Conservation (phyloP, 2,329 filamentous ascomycete species). For the Penicillium sp. region DNA sequence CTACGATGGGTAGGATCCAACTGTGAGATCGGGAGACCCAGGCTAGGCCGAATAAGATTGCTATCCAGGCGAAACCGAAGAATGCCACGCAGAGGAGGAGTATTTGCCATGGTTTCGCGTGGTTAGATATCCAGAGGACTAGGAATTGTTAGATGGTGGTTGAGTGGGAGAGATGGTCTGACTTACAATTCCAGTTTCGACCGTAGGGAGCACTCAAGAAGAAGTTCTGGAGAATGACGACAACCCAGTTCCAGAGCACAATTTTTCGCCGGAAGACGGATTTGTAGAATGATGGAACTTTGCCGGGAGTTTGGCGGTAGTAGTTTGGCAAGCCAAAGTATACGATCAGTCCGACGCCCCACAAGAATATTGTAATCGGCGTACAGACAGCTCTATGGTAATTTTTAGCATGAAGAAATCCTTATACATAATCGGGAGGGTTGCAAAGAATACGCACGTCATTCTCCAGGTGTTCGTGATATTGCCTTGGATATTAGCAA, state of each 20-base stretch:
- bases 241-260: slow-evolving; percentile 65
- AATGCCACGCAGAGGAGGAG: slow-evolving; percentile 51
- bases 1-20: slow-evolving; percentile 67
- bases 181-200: slow-evolving; percentile 62
- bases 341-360: slow-evolving; percentile 55
- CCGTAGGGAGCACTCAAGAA: slow-evolving; percentile 66
- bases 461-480: slow-evolving; percentile 48
- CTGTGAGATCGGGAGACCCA: slow-evolving; percentile 60
- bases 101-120: slow-evolving; percentile 58
- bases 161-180: background rate
- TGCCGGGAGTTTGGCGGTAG: slow-evolving; percentile 64
- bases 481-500: slow-evolving; percentile 35
- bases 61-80: slow-evolving; percentile 58
- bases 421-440: background rate
- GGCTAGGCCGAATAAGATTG: slow-evolving; percentile 48
- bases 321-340: slow-evolving; percentile 65
- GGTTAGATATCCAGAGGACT: slow-evolving; percentile 59
- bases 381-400: slow-evolving; percentile 52
- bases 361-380: slow-evolving; percentile 59
- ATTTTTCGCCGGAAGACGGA: slow-evolving; percentile 63
- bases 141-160: background rate
- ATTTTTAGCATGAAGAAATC: slow-evolving; percentile 16
- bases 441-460: slow-evolving; percentile 32
- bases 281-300: slow-evolving; percentile 64
- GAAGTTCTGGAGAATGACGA: slow-evolving; percentile 66